Evolutionary conservation across 2,329 filamentous ascomycete genomes (phyloP).

Genomic region (Aspergillus sojae): DNA sequence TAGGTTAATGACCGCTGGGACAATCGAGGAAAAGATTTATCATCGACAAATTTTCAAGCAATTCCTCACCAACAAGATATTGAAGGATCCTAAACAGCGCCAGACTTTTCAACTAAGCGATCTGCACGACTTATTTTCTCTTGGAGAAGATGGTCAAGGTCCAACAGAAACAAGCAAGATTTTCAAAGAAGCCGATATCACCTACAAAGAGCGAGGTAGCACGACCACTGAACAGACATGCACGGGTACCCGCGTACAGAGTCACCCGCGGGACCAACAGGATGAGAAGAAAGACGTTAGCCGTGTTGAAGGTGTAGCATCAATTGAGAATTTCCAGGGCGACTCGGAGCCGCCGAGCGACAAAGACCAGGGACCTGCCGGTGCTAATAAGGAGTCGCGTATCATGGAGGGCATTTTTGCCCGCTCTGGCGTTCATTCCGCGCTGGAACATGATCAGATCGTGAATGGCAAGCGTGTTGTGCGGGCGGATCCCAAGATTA

Average conservation of each 20-base stretch:
- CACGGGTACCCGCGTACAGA: too few relatives aligned
- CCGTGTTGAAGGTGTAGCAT: conserved; percentile 63
- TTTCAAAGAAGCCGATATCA: conserved; percentile 84
- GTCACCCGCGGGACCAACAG: conserved; percentile 13
- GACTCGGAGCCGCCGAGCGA: conserved; percentile 40
- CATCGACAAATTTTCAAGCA: conserved; percentile 99
- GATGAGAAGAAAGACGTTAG: conserved; percentile 51
- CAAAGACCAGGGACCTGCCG: conserved; percentile 20
- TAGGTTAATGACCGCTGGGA: conserved; percentile 95
- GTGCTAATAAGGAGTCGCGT: conserved; percentile 63
- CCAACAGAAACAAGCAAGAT: conserved; percentile 82
- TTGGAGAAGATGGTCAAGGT: conserved; percentile 68
- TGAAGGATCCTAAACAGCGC: conserved; percentile 90
- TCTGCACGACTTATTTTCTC: conserved; percentile 86
- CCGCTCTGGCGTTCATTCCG: conserved; percentile 82
- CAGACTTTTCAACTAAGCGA: conserved; percentile 89
- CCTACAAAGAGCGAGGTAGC: conserved; percentile 52
- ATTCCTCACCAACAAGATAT: conserved; percentile 92
- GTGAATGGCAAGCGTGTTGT: conserved; percentile 74
- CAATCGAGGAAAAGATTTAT: conserved; percentile 99
- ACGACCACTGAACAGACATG: conserved; percentile 3
- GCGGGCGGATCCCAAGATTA: conserved; percentile 73
- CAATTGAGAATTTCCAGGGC: conserved; percentile 65
- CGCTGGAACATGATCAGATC: conserved; percentile 90
- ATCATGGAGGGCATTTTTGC: conserved; percentile 90